Base-by-base conservation (phyloP, 2,329 filamentous ascomycete species). In the Trichothecium sympodiale region DNA sequence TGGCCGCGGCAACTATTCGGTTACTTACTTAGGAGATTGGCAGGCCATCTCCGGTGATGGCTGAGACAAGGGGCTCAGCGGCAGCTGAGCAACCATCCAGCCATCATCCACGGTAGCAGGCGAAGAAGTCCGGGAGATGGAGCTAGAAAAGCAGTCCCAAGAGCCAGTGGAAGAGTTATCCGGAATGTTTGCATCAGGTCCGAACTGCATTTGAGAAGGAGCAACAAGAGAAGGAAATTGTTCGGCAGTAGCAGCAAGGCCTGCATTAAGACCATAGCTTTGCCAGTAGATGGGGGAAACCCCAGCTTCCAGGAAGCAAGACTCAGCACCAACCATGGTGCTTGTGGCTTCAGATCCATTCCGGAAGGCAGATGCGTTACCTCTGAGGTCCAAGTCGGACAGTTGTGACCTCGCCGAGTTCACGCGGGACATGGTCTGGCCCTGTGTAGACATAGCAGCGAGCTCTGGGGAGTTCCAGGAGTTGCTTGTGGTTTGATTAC, bases 11-110 rank as follows among this genome's bases (percentile, higher is more conserved):
- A 18, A 31, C 14, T 18, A 16, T 16, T 20, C 29, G 28, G 7
- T 39, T 43, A 69, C 68, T 51, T 70, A 73, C 69, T 64, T 70
- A 36, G 69, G 67, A 37, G 68, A 71, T 42, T 66, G 65, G 52
- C 64, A 64, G 42, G 59, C 54, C 42, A 71, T 59, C 35, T 62
- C 58, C 41, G 68, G 66, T 25, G 68, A 68, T 39, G 67, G 70
- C 48, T 62, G 56, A 47, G 52, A 57, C 38, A 53, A 44, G 31
- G 51, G 46, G 14, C 36, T 33, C 18, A 38, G 13, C 13, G 38
- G 23, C 16, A 14, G n/a, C 20, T 39, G 34, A 16, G 48, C 46
- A 16, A 51, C 42, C 23, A 55, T 51, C 57, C 69, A 74, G 26
- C 61, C 45, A 41, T 72, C 69, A 43, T 74, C 69, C 37, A 61